Conservation (phyloP, 768 basidiomycete genomes). For the Tricholoma sp. region DNA sequence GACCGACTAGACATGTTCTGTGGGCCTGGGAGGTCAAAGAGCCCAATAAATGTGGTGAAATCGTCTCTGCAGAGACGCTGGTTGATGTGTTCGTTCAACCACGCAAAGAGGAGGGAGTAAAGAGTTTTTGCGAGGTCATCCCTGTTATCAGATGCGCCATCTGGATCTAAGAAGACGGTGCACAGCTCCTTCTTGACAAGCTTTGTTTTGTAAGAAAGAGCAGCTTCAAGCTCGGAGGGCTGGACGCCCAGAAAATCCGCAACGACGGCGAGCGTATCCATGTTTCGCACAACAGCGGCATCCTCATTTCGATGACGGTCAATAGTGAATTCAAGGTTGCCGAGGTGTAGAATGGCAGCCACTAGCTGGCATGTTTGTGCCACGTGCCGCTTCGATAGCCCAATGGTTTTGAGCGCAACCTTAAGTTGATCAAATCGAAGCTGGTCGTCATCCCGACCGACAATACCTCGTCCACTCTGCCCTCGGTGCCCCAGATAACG, state of each 20-base stretch:
- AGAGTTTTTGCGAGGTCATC: conserved; percentile 93
- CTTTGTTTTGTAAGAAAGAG: conserved; percentile 88
- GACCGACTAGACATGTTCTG: conserved; percentile 83
- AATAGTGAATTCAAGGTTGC: conserved; percentile 88
- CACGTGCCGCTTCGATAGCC: conserved; percentile 90
- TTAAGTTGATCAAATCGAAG: conserved; percentile 91
- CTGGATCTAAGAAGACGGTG: conserved; percentile 92
- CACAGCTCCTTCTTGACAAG: conserved; percentile 95
- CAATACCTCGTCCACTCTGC: conserved; percentile 35
- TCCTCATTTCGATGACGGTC: conserved; percentile 85
- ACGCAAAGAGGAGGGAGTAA: conserved; percentile 91
- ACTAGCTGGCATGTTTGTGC: conserved; percentile 93
- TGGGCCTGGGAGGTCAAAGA: conserved; percentile 91
- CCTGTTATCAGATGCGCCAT: conserved; percentile 87
- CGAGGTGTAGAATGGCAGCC: conserved; percentile 94
- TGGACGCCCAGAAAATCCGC: conserved; percentile 90
- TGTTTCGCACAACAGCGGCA: conserved; percentile 87
- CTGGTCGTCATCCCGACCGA: conserved; percentile 74
- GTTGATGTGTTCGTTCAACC: conserved; percentile 96
- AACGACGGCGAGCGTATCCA: conserved; percentile 74
- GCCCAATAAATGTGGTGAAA: conserved; percentile 85
- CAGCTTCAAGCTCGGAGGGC: conserved; percentile 63
- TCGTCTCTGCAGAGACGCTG: conserved; percentile 92
- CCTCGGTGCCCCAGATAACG: conserved; percentile 80
- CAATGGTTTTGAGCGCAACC: conserved; percentile 87